A percentile compares a stretch with the other conserved stretches of the same genome.
phyloP scores from a whole-genome alignment of 768 basidiomycete species.

The Tricholoma sp. region DNA sequence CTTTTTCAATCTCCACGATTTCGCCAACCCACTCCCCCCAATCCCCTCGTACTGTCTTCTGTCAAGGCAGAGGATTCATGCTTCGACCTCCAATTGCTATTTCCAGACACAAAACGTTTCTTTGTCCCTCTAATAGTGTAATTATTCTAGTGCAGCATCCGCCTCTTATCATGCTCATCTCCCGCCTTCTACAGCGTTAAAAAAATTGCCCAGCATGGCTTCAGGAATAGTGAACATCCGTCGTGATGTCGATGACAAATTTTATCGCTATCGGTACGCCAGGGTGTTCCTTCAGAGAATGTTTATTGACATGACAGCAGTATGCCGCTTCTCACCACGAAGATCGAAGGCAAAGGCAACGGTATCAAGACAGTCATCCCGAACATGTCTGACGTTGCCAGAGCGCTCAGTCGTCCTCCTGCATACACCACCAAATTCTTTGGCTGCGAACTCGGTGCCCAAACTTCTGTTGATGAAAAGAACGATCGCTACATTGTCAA shows the following conservation, averaged over 20 bases:
- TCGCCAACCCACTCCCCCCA: slow-evolving; percentile 47
- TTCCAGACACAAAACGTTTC: slow-evolving; percentile 58
- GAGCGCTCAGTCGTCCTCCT: slow-evolving; percentile 91
- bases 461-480: slow-evolving; percentile 94
- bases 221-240: slow-evolving; percentile 87
- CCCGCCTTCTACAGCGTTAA: slow-evolving; percentile 47
- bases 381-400: slow-evolving; percentile 97
- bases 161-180: not conserved
- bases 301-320: slow-evolving; percentile 29
- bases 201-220: slow-evolving; percentile 73
- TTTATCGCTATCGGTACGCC: slow-evolving; percentile 85
- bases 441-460: slow-evolving; percentile 96
- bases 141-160: not conserved
- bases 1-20: slow-evolving; percentile 49
- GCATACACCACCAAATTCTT: slow-evolving; percentile 99
- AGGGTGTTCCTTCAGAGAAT: not conserved
- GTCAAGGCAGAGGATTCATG: slow-evolving; percentile 84
- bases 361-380: slow-evolving; percentile 99
- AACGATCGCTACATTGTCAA: slow-evolving; percentile 99
- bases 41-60: slow-evolving; percentile 45
- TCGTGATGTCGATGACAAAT: slow-evolving; percentile 95
- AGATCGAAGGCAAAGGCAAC: slow-evolving; percentile 99
- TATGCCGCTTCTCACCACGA: slow-evolving; percentile 92
- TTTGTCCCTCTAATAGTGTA: slow-evolving; percentile 41
- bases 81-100: slow-evolving; percentile 83